Percentiles rank a stretch among this genome's conserved stretches.
These are phyloP conservation scores for Lepiota venenata DNA, from an alignment of 768 basidiomycete species.

Conservation along the genomic window DNA sequence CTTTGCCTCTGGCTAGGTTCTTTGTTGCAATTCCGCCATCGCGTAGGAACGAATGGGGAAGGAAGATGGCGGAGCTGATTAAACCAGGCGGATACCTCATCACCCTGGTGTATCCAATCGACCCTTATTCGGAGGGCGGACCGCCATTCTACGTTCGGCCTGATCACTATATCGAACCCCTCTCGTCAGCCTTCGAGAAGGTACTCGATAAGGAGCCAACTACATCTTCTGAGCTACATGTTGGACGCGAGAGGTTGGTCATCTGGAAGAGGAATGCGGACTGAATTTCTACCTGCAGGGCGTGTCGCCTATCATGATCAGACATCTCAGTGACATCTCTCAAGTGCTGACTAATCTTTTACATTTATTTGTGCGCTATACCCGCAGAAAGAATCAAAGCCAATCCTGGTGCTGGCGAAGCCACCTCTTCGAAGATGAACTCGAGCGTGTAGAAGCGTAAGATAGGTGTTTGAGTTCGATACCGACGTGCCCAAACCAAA, in stretches of 20 bases:
- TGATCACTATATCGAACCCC: slow-evolving; percentile 48
- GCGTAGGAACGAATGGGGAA: slow-evolving; percentile 52
- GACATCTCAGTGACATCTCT: too few species aligned
- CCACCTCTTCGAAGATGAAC: too few species aligned
- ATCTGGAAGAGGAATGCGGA: too few species aligned
- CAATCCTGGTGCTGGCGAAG: too few species aligned
- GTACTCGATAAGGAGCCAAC: slow-evolving; percentile 50
- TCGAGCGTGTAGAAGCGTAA: too few species aligned
- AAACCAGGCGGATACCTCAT: slow-evolving; percentile 63
- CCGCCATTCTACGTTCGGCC: slow-evolving; percentile 61
- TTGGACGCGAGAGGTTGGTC: slow-evolving; percentile 34
- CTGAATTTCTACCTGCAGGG: too few species aligned
- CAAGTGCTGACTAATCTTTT: too few species aligned
- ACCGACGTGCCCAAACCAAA: too few species aligned
- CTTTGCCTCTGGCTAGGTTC: slow-evolving; percentile 39
- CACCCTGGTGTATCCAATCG: slow-evolving; percentile 54
- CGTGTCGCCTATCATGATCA: too few species aligned
- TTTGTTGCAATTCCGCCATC: slow-evolving; percentile 67
- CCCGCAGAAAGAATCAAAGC: too few species aligned
- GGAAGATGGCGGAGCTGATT: slow-evolving; percentile 48
- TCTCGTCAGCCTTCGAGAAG: slow-evolving; percentile 48
- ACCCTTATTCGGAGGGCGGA: slow-evolving; percentile 38
- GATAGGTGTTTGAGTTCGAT: too few species aligned
- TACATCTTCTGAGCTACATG: slow-evolving; percentile 33
- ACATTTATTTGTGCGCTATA: too few species aligned